phyloP scores from a whole-genome alignment of 2,329 filamentous ascomycete genomes.

The Capronia americana region DNA sequence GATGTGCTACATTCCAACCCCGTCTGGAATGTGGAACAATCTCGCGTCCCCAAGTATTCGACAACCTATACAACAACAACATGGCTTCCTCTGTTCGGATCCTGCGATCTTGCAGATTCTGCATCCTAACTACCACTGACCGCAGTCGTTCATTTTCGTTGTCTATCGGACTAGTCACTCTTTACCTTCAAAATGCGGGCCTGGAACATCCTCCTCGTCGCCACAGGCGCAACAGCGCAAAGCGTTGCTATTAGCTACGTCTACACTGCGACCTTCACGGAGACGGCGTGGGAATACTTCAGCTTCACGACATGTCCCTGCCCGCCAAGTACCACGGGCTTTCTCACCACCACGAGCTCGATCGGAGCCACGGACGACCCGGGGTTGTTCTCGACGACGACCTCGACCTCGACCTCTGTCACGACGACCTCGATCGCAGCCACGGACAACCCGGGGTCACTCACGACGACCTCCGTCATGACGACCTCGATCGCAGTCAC shows the following conservation, averaged over 20 bases:
- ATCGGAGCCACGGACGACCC: not conserved
- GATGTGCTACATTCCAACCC: not conserved
- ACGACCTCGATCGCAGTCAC: not conserved
- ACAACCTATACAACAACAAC: slow-evolving; percentile 24
- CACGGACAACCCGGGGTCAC: too few species aligned
- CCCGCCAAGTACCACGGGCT: slow-evolving; percentile 8
- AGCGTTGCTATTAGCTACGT: slow-evolving; percentile 27
- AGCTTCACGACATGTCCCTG: slow-evolving; percentile 33
- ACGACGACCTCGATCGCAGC: not conserved
- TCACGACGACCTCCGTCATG: not conserved
- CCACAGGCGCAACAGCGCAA: slow-evolving; percentile 21
- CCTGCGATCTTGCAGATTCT: not conserved
- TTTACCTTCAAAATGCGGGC: slow-evolving; percentile 19
- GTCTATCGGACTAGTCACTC: slow-evolving; percentile 4
- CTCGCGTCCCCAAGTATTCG: slow-evolving; percentile 10
- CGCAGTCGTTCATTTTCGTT: slow-evolving; percentile 30
- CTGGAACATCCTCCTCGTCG: slow-evolving; percentile 20
- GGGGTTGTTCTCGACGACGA: not conserved
- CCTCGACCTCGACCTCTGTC: too few species aligned
- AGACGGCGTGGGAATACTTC: slow-evolving; percentile 21
- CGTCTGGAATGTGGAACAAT: slow-evolving; percentile 14
- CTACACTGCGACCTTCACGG: slow-evolving; percentile 28
- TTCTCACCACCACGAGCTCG: not conserved
- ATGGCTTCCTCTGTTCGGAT: slow-evolving; percentile 1
- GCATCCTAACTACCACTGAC: slow-evolving; percentile 14